These are phyloP conservation scores for Metschnikowia baotianmanensis DNA, from an alignment of 805 yeast species.

Conservation along the genomic window DNA sequence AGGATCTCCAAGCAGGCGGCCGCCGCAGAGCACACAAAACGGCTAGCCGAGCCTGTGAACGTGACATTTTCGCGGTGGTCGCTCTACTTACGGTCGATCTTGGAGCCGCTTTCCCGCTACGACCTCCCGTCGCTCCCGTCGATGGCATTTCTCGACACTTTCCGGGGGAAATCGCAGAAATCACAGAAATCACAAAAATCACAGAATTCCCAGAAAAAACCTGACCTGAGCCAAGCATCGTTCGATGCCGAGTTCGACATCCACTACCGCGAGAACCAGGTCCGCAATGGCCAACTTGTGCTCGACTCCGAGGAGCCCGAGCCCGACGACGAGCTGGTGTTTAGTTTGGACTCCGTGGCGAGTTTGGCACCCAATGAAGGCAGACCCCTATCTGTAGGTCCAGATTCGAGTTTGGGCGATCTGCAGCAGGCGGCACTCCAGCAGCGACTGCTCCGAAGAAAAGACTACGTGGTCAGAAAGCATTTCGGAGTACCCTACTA, in stretches of 20 bases:
- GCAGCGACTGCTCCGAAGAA: slow-evolving; percentile 25
- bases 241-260: slow-evolving; percentile 23
- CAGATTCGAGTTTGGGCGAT: background rate
- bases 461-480: slow-evolving; percentile 48
- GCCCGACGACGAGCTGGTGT: slow-evolving; percentile 11
- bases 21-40: slow-evolving; percentile 9
- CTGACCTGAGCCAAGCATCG: slow-evolving; percentile 1
- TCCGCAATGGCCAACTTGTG: slow-evolving; percentile 33
- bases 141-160: slow-evolving; percentile 25
- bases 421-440: background rate
- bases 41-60: slow-evolving; percentile 15
- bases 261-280: slow-evolving; percentile 36
- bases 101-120: slow-evolving; percentile 26
- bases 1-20: slow-evolving; percentile 1
- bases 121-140: slow-evolving; percentile 45
- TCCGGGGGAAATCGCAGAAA: slow-evolving; percentile 5
- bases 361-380: slow-evolving; percentile 1
- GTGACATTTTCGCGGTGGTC: slow-evolving; percentile 30
- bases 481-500: slow-evolving; percentile 52
- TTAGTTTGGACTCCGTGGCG: slow-evolving; percentile 5
- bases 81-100: slow-evolving; percentile 24
- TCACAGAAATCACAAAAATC: no score
- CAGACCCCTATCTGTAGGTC: background rate
- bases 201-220: no score
- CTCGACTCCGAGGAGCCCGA: slow-evolving; percentile 9